phyloP scores from a whole-genome alignment of 441 rosid genomes.

The Croton laevigatus region DNA sequence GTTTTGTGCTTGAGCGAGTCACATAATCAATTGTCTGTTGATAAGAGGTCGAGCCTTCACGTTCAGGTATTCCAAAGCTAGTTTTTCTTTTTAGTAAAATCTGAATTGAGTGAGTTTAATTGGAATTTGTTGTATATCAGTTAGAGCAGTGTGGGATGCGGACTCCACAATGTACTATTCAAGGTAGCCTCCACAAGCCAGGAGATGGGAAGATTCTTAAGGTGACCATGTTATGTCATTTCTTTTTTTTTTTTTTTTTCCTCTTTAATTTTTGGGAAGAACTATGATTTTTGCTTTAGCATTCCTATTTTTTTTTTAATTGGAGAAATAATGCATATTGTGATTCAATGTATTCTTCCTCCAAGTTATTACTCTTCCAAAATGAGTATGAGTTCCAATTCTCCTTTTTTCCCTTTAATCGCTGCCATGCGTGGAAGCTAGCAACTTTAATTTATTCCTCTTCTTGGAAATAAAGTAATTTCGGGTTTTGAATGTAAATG shows the following conservation, averaged over 20 bases:
- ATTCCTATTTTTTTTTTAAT: not conserved
- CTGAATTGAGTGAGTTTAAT: not conserved
- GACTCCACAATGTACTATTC: constrained; percentile 88
- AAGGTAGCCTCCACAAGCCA: constrained; percentile 66
- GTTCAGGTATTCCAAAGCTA: constrained; percentile 56
- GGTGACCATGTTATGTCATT: constrained; percentile 30
- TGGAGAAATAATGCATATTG: not conserved
- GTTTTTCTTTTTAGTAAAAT: not conserved
- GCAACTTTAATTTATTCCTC: not conserved
- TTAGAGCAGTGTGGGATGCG: constrained; percentile 81
- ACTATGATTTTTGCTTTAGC: not conserved
- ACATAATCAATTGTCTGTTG: constrained; percentile 37
- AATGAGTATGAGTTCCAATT: not conserved
- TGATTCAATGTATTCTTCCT: not conserved
- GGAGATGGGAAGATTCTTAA: constrained; percentile 43
- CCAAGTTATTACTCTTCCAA: not conserved
- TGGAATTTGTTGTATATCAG: constrained; percentile 37
- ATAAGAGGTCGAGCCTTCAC: constrained; percentile 74
- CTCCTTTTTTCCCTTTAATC: not conserved
- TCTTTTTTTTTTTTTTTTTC: too few species aligned
- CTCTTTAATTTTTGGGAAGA: not conserved
- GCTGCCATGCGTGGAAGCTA: not conserved
- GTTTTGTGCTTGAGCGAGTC: constrained; percentile 54
- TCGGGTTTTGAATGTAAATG: not conserved
- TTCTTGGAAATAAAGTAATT: not conserved